A percentile compares a stretch with the other conserved stretches of the same genome.
Conservation (phyloP, 805 yeast genomes). For the Cyberlindnera saturnus region DNA sequence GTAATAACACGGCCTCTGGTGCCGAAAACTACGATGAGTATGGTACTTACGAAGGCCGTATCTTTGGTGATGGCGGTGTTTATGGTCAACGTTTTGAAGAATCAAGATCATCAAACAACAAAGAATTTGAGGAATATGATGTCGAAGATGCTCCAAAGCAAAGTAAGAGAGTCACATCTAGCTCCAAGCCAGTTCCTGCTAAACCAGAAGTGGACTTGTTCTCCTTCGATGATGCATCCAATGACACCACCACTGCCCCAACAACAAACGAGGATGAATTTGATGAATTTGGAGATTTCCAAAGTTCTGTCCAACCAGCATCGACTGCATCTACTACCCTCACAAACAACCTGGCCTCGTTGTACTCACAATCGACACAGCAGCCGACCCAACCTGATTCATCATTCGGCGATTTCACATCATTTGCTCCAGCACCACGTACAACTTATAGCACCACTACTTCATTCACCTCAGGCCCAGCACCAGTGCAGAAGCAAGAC, state of each 20-base stretch:
- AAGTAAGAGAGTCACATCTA: conserved; percentile 23
- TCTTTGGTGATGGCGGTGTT: conserved; percentile 69
- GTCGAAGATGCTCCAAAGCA: conserved; percentile 24
- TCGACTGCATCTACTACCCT: conserved; percentile 15
- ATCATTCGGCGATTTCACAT: conserved; percentile 21
- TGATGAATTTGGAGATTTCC: conserved; percentile 80
- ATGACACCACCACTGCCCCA: conserved; percentile 5
- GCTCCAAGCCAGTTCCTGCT: conserved; percentile 27
- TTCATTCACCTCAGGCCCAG: conserved; percentile 29
- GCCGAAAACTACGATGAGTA: conserved; percentile 42
- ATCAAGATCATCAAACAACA: conserved; percentile 40
- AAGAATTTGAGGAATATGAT: conserved; percentile 59
- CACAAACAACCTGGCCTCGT: conserved; percentile 25
- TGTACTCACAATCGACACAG: conserved; percentile 19
- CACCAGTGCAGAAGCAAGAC: conserved; percentile 42
- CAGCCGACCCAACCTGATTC: conserved; percentile 7
- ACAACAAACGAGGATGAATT: conserved; percentile 36
- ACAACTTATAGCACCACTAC: conserved; percentile 5
- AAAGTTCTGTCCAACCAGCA: conserved; percentile 41
- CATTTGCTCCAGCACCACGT: conserved; percentile 13
- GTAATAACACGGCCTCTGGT: conserved; percentile 25
- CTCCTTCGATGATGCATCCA: conserved; percentile 32
- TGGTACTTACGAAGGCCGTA: conserved; percentile 39
- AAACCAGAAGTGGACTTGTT: conserved; percentile 40
- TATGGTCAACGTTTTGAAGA: conserved; percentile 63